Evolutionary conservation across 148 eudicot species (phyloP).

Genomic region (Oxyria digyna): DNA sequence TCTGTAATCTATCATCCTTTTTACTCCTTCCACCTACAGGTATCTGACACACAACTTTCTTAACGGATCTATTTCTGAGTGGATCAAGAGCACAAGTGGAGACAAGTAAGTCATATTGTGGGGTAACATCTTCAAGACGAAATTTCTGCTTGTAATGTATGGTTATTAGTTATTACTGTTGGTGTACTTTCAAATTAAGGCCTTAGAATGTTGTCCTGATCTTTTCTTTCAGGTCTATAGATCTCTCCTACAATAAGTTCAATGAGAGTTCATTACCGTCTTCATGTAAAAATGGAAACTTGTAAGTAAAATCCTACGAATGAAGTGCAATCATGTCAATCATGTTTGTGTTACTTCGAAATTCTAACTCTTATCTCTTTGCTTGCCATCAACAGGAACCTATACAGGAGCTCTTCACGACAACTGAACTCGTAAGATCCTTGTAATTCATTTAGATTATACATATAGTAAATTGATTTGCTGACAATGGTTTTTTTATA

Average conservation of each 20-base stretch:
- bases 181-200: neutral
- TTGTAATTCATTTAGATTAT: neutral
- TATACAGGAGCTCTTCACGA: too few species aligned
- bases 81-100: conserved; percentile 23
- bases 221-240: conserved; percentile 10
- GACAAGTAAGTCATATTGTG: neutral
- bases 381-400: conserved; percentile 24
- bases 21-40: conserved; percentile 13
- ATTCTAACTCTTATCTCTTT: neutral
- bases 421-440: conserved; percentile 3
- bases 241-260: conserved; percentile 58
- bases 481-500: neutral
- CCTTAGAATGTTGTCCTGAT: neutral
- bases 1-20: too few species aligned
- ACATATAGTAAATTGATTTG: neutral
- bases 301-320: conserved; percentile 21
- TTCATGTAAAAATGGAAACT: conserved; percentile 20
- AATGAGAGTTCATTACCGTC: too few species aligned
- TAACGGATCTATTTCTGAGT: conserved; percentile 34
- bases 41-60: conserved; percentile 40
- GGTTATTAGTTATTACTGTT: too few species aligned
- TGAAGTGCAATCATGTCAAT: neutral
- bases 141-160: neutral
- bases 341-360: neutral
- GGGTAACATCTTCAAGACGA: too few species aligned